Conservation (phyloP, 495 filamentous ascomycete species). For the Xylaria sp. region DNA sequence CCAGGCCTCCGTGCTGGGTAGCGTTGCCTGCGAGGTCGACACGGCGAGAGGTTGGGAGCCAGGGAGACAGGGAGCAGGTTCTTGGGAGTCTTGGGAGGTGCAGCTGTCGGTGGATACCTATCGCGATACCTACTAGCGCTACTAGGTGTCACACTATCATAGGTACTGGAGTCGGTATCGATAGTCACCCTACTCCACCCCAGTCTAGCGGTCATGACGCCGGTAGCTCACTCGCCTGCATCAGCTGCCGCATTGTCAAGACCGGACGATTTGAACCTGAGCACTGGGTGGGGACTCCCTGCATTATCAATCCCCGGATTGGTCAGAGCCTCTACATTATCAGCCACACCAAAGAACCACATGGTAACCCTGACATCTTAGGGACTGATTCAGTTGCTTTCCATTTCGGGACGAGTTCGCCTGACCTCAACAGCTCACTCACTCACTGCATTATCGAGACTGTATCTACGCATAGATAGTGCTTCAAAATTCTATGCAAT, state of each 20-base stretch:
- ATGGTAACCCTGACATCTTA: constrained; percentile 12
- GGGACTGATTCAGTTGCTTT: constrained; percentile 5
- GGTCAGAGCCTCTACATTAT: neutral
- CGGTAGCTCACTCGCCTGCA: constrained; percentile 14
- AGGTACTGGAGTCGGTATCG: neutral
- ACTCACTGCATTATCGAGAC: too few relatives aligned
- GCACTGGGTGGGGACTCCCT: neutral
- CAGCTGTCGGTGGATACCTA: neutral
- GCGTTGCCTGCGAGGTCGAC: too few relatives aligned
- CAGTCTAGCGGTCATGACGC: constrained; percentile 7
- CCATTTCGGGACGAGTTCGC: constrained; percentile 10
- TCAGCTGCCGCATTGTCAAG: constrained; percentile 10
- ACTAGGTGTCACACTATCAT: neutral
- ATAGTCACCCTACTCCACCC: neutral
- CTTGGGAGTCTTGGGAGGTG: too few relatives aligned
- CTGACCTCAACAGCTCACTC: neutral
- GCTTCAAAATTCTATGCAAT: neutral
- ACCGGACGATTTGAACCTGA: constrained; percentile 10
- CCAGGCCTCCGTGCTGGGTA: too few relatives aligned
- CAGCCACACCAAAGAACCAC: constrained; percentile 18
- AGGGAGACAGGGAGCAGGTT: neutral
- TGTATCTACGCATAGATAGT: neutral
- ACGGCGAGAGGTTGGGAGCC: neutral
- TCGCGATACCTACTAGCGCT: neutral
- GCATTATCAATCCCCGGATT: neutral